Conservation (phyloP, 495 filamentous ascomycete genomes). For the Penicillium canariense region DNA sequence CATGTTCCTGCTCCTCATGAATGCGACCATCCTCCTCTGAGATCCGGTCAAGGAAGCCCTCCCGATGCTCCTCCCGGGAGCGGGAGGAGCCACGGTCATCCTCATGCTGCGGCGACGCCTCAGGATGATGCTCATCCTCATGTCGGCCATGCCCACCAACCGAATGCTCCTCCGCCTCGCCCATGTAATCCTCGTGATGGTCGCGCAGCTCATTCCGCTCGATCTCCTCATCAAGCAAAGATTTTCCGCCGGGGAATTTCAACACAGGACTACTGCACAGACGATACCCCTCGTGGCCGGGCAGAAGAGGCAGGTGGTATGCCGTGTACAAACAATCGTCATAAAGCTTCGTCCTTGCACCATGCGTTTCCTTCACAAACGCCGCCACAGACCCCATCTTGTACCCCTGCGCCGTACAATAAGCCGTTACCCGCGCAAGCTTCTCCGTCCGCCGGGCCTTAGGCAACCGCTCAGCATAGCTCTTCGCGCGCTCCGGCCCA, state of each 20-base stretch:
- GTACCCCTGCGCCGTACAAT: slow-evolving; percentile 92
- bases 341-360: slow-evolving; percentile 96
- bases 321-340: slow-evolving; percentile 96
- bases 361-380: slow-evolving; percentile 85
- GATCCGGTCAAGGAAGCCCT: slow-evolving; percentile 16
- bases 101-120: slow-evolving; percentile 15
- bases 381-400: slow-evolving; percentile 80
- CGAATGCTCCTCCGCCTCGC: slow-evolving; percentile 49
- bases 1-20: slow-evolving; percentile 22
- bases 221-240: slow-evolving; percentile 91
- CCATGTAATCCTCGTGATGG: slow-evolving; percentile 86
- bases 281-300: slow-evolving; percentile 80
- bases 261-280: slow-evolving; percentile 85
- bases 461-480: slow-evolving; percentile 90
- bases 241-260: slow-evolving; percentile 90
- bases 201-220: slow-evolving; percentile 87
- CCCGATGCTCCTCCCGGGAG: slow-evolving; percentile 12
- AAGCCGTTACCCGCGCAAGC: slow-evolving; percentile 86
- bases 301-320: slow-evolving; percentile 87
- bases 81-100: slow-evolving; percentile 14
- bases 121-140: slow-evolving; percentile 37
- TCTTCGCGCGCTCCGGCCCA: slow-evolving; percentile 69
- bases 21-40: slow-evolving; percentile 24
- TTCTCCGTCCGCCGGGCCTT: slow-evolving; percentile 86
- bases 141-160: slow-evolving; percentile 30